Base-by-base conservation (phyloP, 257 asterid genomes). In the Eucommia ulmoides region DNA sequence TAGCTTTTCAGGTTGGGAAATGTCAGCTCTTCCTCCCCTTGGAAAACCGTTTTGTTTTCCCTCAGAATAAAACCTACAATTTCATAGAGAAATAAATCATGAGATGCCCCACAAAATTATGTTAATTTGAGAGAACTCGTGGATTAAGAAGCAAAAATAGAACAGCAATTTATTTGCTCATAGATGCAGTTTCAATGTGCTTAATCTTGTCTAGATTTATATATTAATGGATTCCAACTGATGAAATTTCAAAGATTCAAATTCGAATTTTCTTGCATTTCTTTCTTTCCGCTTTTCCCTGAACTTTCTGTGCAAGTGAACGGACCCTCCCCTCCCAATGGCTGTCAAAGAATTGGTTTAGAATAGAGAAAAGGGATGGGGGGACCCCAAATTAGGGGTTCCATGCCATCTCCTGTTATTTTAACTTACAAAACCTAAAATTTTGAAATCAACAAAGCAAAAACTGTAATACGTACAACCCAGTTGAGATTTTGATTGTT, bases 11-110 rank as follows among this genome's bases (percentile, higher is more conserved):
- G 54, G 42, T 22, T 55, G 57, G 22, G 78, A 61, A 48, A 78
- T 44, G 22, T 53, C 74, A 20, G 67, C 22, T 69, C 66, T 73
- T 64, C 74, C 76, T 66, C 78, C 74, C 86, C 82, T 75, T 14
- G 66, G 58, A 51, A 61, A 64, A 38, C 58, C 58, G 20, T 59
- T 78, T 22, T 65, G 77, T 70, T 70, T 81, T 58, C 65, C 95
- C 58, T 77, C 76, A 53, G 89, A 60, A 59, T 72, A 84, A 74
- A 88, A 87, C 88, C 97, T 87, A 60, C 19, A 50, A 66, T 47
- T 44, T 52, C 24, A 63, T 41, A 67, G 22, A 25, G 55, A 58
- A 62, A 55, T 45, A 78, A 45, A 53, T 22, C 49, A 49, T 55
- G 23, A 60, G 33, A 35, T 42, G 57, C 63, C 74, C 22, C 57